A percentile compares a stretch with the other conserved stretches of the same genome.
These are phyloP conservation scores for Cryphonectria japonica DNA, from an alignment of 2,329 filamentous ascomycete genomes.

Conservation along the genomic window DNA sequence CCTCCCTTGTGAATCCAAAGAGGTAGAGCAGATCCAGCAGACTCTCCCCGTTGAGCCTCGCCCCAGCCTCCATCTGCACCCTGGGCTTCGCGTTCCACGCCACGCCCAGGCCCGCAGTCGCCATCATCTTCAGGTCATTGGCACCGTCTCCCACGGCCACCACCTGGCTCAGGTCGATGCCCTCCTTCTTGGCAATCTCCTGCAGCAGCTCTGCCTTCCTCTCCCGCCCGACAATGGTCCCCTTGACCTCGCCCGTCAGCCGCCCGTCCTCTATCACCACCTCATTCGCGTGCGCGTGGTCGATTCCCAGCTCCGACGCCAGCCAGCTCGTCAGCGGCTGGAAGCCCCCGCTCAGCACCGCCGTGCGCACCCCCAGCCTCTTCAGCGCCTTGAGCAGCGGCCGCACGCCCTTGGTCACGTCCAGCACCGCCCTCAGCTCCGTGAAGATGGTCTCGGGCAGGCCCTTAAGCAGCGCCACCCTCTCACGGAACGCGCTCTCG, in stretches of 20 bases:
- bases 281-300: conserved; percentile 88
- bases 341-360: conserved; percentile 91
- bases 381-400: conserved; percentile 76
- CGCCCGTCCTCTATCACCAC: conserved; percentile 65
- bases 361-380: conserved; percentile 80
- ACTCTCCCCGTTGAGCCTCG: conserved; percentile 71
- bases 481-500: conserved; percentile 76
- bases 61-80: conserved; percentile 77
- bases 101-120: conserved; percentile 73
- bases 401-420: conserved; percentile 79
- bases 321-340: conserved; percentile 87
- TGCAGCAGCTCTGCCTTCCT: conserved; percentile 73
- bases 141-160: conserved; percentile 81
- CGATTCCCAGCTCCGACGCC: conserved; percentile 76
- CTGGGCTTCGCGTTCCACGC: conserved; percentile 85
- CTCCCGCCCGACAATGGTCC: conserved; percentile 75
- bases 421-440: conserved; percentile 72
- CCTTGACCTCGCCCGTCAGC: conserved; percentile 74
- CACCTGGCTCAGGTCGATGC: conserved; percentile 66
- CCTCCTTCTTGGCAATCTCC: conserved; percentile 71
- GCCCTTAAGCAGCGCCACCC: conserved; percentile 80
- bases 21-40: conserved; percentile 74
- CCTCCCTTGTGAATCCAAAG: conserved; percentile 71
- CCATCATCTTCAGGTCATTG: conserved; percentile 82
- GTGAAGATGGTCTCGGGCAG: conserved; percentile 80